Evolutionary conservation across 106 monocot genomes (phyloP).

Genomic region (Dendrobium catenatum): DNA sequence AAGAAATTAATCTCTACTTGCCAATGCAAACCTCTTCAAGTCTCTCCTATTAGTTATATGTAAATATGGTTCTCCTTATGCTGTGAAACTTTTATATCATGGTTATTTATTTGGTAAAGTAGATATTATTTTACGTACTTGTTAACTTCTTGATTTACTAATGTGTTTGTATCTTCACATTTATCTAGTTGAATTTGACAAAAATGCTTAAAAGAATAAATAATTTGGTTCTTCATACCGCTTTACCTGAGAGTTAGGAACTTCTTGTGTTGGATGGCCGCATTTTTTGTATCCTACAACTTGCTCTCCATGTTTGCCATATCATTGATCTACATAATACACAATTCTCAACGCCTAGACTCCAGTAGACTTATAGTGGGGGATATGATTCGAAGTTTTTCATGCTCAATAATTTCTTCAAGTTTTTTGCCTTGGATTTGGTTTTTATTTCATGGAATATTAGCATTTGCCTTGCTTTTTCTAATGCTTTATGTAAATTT

Average conservation of each 20-base stretch:
- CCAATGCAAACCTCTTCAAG: not conserved
- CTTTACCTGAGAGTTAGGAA: not conserved
- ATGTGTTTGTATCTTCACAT: too few relatives aligned
- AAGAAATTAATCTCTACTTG: not conserved
- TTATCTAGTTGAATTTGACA: not conserved
- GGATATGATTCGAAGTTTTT: not conserved
- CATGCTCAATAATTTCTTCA: not conserved
- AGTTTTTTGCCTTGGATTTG: not conserved
- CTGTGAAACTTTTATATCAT: not conserved
- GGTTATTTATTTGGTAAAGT: not conserved
- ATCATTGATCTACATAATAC: not conserved
- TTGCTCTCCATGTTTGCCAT: not conserved
- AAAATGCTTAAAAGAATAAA: not conserved
- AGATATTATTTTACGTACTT: too few relatives aligned
- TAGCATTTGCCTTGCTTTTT: not conserved
- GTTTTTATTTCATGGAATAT: not conserved
- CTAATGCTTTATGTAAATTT: not conserved
- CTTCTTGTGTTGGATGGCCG: too few relatives aligned
- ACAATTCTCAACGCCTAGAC: not conserved
- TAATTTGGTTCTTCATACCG: not conserved
- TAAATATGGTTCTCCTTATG: not conserved
- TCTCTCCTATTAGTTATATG: not conserved
- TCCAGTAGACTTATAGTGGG: not conserved
- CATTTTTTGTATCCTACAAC: too few relatives aligned
- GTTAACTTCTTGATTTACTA: too few relatives aligned